Conservation (phyloP, 768 basidiomycete species). For the Mycena haematopus region DNA sequence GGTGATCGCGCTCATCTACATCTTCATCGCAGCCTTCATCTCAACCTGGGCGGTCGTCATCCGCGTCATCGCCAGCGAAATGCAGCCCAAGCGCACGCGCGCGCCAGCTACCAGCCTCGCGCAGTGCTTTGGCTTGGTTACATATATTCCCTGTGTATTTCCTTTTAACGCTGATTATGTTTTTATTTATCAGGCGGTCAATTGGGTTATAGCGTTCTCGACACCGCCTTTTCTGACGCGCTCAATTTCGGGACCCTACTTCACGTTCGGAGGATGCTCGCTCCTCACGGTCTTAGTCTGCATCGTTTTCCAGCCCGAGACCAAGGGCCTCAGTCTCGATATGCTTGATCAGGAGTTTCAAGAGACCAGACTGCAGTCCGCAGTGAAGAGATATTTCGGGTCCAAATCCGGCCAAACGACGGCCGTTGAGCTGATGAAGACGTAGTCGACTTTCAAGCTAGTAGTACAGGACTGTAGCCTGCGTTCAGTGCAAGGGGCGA, state of each 20-base stretch:
- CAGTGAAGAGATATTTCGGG: slow-evolving; percentile 25
- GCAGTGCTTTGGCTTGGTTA: slow-evolving; percentile 49
- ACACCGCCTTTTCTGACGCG: slow-evolving; percentile 53
- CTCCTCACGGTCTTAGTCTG: slow-evolving; percentile 46
- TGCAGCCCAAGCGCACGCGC: slow-evolving; percentile 54
- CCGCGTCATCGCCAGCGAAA: slow-evolving; percentile 51
- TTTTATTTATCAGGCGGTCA: slow-evolving; percentile 38
- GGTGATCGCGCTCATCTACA: slow-evolving; percentile 52
- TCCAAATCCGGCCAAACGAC: slow-evolving; percentile 19
- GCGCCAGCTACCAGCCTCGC: slow-evolving; percentile 49
- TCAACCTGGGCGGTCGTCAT: slow-evolving; percentile 51
- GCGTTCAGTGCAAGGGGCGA: too few species aligned
- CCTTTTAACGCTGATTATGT: slow-evolving; percentile 5
- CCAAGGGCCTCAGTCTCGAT: slow-evolving; percentile 50
- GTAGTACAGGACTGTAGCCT: too few species aligned
- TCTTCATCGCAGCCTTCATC: slow-evolving; percentile 50
- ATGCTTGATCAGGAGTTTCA: slow-evolving; percentile 47
- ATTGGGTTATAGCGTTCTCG: slow-evolving; percentile 51
- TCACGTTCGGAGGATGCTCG: slow-evolving; percentile 48
- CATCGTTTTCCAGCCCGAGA: slow-evolving; percentile 49
- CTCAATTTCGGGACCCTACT: slow-evolving; percentile 53
- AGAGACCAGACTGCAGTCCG: slow-evolving; percentile 26
- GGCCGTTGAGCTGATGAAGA: slow-evolving; percentile 11
- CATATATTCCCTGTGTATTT: not conserved
- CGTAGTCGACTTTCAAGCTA: not conserved